Base-by-base conservation (phyloP, 2,329 filamentous ascomycete species). In the Ophiocordyceps australis region DNA sequence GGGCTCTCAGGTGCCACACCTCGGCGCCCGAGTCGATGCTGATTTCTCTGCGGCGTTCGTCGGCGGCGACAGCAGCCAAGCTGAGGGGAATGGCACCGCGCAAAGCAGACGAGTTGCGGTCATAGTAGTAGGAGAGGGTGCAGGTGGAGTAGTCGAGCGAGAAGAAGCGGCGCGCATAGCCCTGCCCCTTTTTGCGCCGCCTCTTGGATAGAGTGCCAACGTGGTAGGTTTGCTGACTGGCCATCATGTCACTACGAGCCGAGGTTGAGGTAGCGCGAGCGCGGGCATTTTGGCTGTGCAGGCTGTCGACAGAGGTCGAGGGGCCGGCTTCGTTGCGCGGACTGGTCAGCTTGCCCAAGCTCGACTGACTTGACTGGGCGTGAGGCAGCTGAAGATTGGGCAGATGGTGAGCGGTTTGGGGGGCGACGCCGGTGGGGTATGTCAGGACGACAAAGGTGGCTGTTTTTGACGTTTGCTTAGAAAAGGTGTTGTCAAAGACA, bases 401-500 rank as follows among this genome's bases (percentile, higher is more conserved):
- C 32, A 82, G 59, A 41, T 81, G 68, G 35, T 75, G 71, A 4
- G 73, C 72, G 11, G 73, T 73, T 42, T 81, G 79, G 2, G 81
- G 81, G 18, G 80, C 70, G 5, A 72, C 66, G 37, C 74, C 77
- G 19, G 82, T 85, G 8, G 86, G 85, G 42, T 95, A 94, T 20
- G 83, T 95, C 47, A 95, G 66, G 27, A 98, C 69, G 19, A 94
- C 85, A 42, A 98, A 81, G 7, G 86, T 95, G 13, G 83, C 83
- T 17, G 78, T 93, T 55, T 98, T 98, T 27, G 85, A 89, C 22
- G 79, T 75, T 49, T 76, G 80, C 55, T 94, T 95, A 32, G 85
- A 93, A 47, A 98, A 98, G 16, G 89, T 98, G 45, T 98, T 98
- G 65, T 98, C 89, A 44, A 98, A 93, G 17, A 95, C 82, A 32